These are phyloP conservation scores for Thermothielavioides terrestris DNA, from an alignment of 495 filamentous ascomycete species.

Conservation along the genomic window DNA sequence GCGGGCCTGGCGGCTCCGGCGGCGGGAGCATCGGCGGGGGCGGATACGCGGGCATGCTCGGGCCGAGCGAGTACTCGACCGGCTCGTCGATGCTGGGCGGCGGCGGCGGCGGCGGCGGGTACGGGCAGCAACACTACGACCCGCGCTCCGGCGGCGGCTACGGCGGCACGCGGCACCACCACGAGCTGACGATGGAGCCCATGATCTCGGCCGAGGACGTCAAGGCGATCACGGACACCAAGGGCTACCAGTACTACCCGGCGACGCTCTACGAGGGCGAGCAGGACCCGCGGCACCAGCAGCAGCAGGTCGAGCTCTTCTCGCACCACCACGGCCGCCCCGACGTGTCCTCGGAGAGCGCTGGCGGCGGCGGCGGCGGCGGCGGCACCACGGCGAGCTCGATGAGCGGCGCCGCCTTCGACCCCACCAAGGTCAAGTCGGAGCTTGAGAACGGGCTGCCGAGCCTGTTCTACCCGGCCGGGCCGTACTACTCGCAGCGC, in stretches of 20 bases:
- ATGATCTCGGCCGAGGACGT: constrained; percentile 39
- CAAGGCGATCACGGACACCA: constrained; percentile 36
- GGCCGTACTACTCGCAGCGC: constrained; percentile 27
- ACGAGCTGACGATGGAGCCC: constrained; percentile 34
- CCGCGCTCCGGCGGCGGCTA: constrained; percentile 29
- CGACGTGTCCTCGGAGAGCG: constrained; percentile 27
- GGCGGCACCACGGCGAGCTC: constrained; percentile 19
- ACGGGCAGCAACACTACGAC: constrained; percentile 28
- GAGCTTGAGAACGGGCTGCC: constrained; percentile 35
- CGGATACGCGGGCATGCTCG: constrained; percentile 34
- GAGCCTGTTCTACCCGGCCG: constrained; percentile 32
- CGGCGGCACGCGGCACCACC: constrained; percentile 33
- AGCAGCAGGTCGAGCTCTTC: constrained; percentile 34
- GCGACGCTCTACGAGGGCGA: constrained; percentile 35
- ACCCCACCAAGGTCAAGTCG: constrained; percentile 35
- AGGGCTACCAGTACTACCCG: constrained; percentile 42
- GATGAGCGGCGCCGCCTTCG: constrained; percentile 17
- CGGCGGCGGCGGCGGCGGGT: constrained; percentile 15
- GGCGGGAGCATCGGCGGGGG: constrained; percentile 42
- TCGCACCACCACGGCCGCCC: constrained; percentile 27
- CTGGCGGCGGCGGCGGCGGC: too few species aligned
- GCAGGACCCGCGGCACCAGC: constrained; percentile 28
- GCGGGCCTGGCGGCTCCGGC: constrained; percentile 57
- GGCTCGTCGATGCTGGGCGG: constrained; percentile 27
- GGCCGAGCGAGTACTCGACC: constrained; percentile 28